Conservation (phyloP, 257 asterid genomes). For the Penstemon davidsonii region DNA sequence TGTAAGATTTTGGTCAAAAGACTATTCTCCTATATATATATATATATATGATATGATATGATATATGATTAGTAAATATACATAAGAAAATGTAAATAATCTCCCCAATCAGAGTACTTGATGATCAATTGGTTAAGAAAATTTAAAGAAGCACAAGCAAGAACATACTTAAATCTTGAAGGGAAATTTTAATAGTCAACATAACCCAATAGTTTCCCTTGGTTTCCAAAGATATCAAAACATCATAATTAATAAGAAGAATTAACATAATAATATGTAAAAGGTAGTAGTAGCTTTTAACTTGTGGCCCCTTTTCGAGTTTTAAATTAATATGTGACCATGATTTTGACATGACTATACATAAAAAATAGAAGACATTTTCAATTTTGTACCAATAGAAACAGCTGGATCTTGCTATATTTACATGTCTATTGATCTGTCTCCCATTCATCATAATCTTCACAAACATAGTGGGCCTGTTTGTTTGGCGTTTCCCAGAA, state of each 20-base stretch:
- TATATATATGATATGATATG: too few species aligned
- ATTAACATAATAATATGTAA: background rate
- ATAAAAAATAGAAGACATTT: background rate
- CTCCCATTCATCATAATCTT: background rate
- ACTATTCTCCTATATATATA: too few species aligned
- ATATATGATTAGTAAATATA: too few species aligned
- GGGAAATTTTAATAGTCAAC: background rate
- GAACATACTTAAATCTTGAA: background rate
- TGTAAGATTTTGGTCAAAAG: too few species aligned
- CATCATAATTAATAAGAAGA: background rate
- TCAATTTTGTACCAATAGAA: conserved; percentile 1
- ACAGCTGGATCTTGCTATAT: conserved; percentile 20
- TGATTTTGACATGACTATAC: background rate
- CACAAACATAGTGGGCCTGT: too few species aligned
- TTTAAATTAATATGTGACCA: background rate
- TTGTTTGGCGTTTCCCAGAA: too few species aligned
- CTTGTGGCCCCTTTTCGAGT: background rate
- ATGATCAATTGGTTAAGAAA: too few species aligned
- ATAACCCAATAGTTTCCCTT: background rate
- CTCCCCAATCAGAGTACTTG: too few species aligned
- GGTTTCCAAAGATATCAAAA: background rate
- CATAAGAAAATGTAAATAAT: too few species aligned
- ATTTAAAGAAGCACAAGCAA: background rate
- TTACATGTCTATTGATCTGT: conserved; percentile 2
- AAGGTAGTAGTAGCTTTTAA: background rate